Percentiles rank a stretch among this genome's conserved stretches.
phyloP scores from a whole-genome alignment of 2,329 filamentous ascomycete genomes.

The Colletotrichum nymphaeae region DNA sequence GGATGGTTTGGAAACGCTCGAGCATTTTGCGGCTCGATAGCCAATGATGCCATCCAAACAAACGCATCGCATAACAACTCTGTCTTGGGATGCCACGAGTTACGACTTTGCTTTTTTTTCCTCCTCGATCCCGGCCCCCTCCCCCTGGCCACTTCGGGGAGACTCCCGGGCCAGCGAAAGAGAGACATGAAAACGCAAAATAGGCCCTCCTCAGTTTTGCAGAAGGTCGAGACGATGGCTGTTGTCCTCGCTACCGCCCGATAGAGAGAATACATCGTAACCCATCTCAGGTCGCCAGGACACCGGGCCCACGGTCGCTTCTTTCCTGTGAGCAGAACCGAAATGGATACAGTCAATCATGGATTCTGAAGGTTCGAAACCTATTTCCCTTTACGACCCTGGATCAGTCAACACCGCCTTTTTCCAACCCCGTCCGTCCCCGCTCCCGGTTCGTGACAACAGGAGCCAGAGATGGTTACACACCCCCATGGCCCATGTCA shows the following conservation, averaged over 20 bases:
- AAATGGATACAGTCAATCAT: too few species aligned
- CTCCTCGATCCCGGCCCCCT: too few species aligned
- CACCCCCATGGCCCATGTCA: not conserved
- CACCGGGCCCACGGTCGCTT: not conserved
- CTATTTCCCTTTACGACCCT: not conserved
- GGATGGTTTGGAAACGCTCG: conserved; percentile 1
- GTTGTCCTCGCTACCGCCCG: not conserved
- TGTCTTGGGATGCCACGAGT: not conserved
- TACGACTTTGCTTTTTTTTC: not conserved
- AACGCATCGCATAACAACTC: conserved; percentile 15
- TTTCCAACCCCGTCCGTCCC: not conserved
- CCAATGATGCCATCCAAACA: conserved; percentile 23
- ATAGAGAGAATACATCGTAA: not conserved
- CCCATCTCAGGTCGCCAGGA: not conserved
- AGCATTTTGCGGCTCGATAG: conserved; percentile 15
- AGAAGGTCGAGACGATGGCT: not conserved
- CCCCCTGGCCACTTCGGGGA: conserved; percentile 5
- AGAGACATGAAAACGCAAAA: not conserved
- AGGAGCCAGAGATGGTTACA: not conserved
- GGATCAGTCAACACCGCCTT: conserved; percentile 23
- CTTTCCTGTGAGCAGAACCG: not conserved
- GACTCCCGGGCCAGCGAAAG: not conserved
- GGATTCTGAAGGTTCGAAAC: not conserved
- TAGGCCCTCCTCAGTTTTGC: not conserved
- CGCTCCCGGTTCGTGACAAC: conserved; percentile 2